A percentile compares a stretch with the other conserved stretches of the same genome.
Conservation (phyloP, 2,329 filamentous ascomycete species). For the Macrophomina tecta region DNA sequence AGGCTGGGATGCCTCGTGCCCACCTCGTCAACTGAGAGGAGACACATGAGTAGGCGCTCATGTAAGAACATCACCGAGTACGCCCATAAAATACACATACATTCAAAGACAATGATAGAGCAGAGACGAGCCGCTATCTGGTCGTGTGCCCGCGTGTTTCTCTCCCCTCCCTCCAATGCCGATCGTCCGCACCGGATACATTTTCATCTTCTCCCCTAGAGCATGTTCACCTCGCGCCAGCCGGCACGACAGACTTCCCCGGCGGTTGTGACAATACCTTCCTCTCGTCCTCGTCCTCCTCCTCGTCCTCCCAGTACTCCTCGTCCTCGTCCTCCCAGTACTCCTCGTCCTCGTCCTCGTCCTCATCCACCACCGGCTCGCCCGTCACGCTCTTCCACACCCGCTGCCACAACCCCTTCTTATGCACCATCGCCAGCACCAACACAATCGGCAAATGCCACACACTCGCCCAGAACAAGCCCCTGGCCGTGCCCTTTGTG, state of each 20-base stretch:
- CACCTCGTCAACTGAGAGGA: too few species aligned
- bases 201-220: too few species aligned
- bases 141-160: background rate
- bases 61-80: background rate
- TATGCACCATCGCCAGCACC: slow-evolving; percentile 88
- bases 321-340: slow-evolving; percentile 63
- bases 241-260: background rate
- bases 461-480: slow-evolving; percentile 95
- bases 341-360: slow-evolving; percentile 58
- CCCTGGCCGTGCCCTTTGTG: slow-evolving; percentile 77
- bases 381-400: slow-evolving; percentile 75
- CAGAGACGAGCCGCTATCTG: background rate
- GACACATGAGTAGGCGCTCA: too few species aligned
- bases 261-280: background rate
- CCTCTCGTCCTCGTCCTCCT: slow-evolving; percentile 4
- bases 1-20: too few species aligned
- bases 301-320: slow-evolving; percentile 58
- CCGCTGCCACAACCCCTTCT: slow-evolving; percentile 88
- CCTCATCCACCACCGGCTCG: slow-evolving; percentile 58
- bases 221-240: background rate
- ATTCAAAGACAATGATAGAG: background rate
- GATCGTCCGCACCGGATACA: too few species aligned
- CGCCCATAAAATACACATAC: background rate
- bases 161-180: background rate
- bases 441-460: slow-evolving; percentile 93